phyloP scores from a whole-genome alignment of 352 stramenopile species.

The Phytophthora syringae region DNA sequence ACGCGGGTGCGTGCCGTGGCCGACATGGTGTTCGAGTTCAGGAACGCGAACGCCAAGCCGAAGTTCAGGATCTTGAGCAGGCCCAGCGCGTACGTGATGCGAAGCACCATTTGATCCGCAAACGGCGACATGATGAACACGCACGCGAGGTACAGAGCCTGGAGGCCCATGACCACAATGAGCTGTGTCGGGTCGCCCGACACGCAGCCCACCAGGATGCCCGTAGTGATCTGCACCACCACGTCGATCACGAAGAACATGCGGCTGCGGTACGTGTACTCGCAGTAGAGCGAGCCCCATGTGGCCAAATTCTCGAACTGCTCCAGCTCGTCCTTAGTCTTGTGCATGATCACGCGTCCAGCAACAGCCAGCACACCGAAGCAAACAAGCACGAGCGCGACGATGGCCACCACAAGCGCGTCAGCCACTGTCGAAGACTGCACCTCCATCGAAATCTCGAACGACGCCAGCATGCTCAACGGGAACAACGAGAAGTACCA shows the following conservation, averaged over 20 bases:
- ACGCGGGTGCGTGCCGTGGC: conserved; percentile 39
- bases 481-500: conserved; percentile 73
- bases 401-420: conserved; percentile 47
- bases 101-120: conserved; percentile 43
- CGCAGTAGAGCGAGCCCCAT: conserved; percentile 69
- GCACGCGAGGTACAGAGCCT: conserved; percentile 56
- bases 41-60: conserved; percentile 59
- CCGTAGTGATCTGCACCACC: conserved; percentile 62
- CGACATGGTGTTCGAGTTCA: conserved; percentile 57
- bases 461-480: conserved; percentile 64
- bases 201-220: conserved; percentile 62
- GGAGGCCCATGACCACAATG: conserved; percentile 57
- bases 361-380: conserved; percentile 56
- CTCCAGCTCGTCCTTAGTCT: conserved; percentile 59
- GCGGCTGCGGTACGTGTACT: conserved; percentile 63
- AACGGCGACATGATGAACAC: conserved; percentile 55
- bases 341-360: conserved; percentile 60
- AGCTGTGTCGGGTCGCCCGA: conserved; percentile 63
- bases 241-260: conserved; percentile 72
- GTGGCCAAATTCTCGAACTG: conserved; percentile 66
- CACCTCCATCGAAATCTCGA: conserved; percentile 78
- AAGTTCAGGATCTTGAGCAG: conserved; percentile 71
- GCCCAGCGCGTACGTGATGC: conserved; percentile 56
- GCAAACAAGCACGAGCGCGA: conserved; percentile 51
- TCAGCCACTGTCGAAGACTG: conserved; percentile 33